phyloP scores from a whole-genome alignment of 176 grass and related monocot species.

The Eremochloa ophiuroides region DNA sequence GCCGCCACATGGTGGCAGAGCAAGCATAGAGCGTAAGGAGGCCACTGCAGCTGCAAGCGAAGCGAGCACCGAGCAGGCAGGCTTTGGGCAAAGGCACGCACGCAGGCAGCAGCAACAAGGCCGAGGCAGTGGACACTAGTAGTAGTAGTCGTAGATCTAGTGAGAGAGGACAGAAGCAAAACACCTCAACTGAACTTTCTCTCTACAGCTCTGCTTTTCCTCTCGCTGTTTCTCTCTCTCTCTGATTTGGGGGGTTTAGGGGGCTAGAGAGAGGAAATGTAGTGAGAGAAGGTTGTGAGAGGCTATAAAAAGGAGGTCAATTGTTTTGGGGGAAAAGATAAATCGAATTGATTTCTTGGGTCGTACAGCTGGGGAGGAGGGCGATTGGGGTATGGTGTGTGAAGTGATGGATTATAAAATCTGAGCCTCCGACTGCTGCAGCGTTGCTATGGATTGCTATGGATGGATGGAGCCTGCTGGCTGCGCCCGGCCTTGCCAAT shows the following conservation, averaged over 20 bases:
- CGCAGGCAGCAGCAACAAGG: neutral
- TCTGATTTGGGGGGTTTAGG: slow-evolving; percentile 22
- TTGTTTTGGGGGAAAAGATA: slow-evolving; percentile 6
- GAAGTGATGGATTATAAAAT: slow-evolving; percentile 30
- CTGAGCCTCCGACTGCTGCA: neutral
- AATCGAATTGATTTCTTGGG: neutral
- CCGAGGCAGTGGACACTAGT: neutral
- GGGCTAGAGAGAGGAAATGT: neutral
- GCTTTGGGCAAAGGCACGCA: neutral
- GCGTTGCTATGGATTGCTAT: neutral
- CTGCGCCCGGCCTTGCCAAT: neutral
- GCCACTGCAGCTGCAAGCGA: slow-evolving; percentile 2
- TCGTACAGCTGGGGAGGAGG: slow-evolving; percentile 3
- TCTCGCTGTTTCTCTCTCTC: neutral
- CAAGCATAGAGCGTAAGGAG: slow-evolving; percentile 27
- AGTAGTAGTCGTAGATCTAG: neutral
- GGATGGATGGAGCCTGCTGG: too few species aligned
- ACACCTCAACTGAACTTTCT: neutral
- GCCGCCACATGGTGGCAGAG: slow-evolving; percentile 35
- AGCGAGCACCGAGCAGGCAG: neutral
- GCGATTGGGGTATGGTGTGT: slow-evolving; percentile 29
- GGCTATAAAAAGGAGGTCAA: slow-evolving; percentile 46
- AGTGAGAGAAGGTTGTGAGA: slow-evolving; percentile 18
- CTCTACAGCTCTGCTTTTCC: slow-evolving; percentile 25
- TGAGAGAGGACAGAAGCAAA: neutral